A percentile compares a stretch with the other conserved stretches of the same genome.
phyloP scores from a whole-genome alignment of 768 basidiomycete species.

The Auriscalpium orientale region DNA sequence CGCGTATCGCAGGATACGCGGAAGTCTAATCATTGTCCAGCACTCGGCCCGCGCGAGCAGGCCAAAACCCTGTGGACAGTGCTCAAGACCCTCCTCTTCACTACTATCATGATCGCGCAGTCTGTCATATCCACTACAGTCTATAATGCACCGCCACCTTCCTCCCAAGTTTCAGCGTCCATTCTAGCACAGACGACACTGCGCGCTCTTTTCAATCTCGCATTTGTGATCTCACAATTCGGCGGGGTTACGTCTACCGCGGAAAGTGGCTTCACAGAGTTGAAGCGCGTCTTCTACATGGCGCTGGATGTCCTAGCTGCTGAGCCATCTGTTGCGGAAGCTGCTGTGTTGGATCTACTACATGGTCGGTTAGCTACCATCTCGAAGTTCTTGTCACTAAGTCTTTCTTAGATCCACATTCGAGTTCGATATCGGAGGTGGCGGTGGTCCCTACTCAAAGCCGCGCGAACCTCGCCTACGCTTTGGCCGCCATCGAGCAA shows the following conservation, averaged over 20 bases:
- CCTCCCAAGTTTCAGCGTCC: slow-evolving; percentile 26
- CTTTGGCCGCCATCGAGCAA: slow-evolving; percentile 71
- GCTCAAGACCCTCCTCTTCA: slow-evolving; percentile 73
- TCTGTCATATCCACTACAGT: slow-evolving; percentile 47
- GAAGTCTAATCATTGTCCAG: slow-evolving; percentile 20
- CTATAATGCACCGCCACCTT: slow-evolving; percentile 25
- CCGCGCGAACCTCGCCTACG: slow-evolving; percentile 45
- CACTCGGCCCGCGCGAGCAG: slow-evolving; percentile 36
- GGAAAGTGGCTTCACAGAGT: slow-evolving; percentile 54
- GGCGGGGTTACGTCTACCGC: slow-evolving; percentile 58
- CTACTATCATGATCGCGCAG: slow-evolving; percentile 61
- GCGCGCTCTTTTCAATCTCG: slow-evolving; percentile 53
- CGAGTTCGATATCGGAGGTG: background rate
- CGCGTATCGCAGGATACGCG: background rate
- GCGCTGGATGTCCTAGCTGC: slow-evolving; percentile 65
- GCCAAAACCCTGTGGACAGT: slow-evolving; percentile 53
- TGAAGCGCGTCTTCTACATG: slow-evolving; percentile 69
- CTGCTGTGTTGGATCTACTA: slow-evolving; percentile 31
- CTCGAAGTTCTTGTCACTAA: too few relatives aligned
- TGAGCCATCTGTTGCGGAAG: slow-evolving; percentile 28
- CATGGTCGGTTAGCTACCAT: background rate
- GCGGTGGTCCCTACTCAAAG: background rate
- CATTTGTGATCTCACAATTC: slow-evolving; percentile 75
- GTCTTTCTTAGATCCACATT: slow-evolving; percentile 3
- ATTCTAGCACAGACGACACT: slow-evolving; percentile 49